Conservation (phyloP, 495 filamentous ascomycete genomes). For the Penicillium verhagenii region DNA sequence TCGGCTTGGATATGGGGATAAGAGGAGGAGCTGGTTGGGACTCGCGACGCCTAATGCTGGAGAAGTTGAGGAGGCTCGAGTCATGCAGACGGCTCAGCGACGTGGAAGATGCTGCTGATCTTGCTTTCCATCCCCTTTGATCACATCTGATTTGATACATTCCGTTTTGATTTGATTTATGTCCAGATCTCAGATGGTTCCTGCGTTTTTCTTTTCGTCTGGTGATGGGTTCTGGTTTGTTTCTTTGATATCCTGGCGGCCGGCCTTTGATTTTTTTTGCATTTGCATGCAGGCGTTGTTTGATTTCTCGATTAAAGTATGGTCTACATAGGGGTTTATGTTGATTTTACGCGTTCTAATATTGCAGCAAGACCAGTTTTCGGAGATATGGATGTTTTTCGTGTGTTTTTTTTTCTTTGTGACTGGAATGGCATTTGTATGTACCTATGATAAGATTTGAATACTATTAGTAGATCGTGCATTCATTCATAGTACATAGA, state of each 20-base stretch:
- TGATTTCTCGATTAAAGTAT: not conserved
- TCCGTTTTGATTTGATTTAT: constrained; percentile 21
- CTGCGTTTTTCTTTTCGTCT: not conserved
- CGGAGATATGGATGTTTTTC: not conserved
- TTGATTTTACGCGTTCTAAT: not conserved
- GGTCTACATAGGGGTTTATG: not conserved
- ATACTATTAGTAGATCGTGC: too few relatives aligned
- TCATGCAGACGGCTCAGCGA: constrained; percentile 22
- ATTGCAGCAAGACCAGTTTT: not conserved
- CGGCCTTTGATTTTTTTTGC: not conserved
- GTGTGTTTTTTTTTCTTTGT: too few relatives aligned
- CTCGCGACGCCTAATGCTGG: constrained; percentile 43
- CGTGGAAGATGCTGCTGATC: constrained; percentile 44
- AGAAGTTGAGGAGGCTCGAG: constrained; percentile 32
- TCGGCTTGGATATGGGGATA: constrained; percentile 44
- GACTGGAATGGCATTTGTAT: too few relatives aligned
- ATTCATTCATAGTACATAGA: too few relatives aligned
- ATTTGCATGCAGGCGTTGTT: constrained; percentile 1
- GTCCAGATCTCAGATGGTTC: too few relatives aligned
- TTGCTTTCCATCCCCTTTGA: not conserved
- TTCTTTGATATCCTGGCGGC: not conserved
- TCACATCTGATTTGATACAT: constrained; percentile 2
- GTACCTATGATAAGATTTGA: too few relatives aligned
- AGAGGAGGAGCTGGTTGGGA: constrained; percentile 53
- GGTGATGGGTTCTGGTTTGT: not conserved